Evolutionary conservation across 1,139 yeast genomes (phyloP).

Genomic region (Suhomyces terraborum): DNA sequence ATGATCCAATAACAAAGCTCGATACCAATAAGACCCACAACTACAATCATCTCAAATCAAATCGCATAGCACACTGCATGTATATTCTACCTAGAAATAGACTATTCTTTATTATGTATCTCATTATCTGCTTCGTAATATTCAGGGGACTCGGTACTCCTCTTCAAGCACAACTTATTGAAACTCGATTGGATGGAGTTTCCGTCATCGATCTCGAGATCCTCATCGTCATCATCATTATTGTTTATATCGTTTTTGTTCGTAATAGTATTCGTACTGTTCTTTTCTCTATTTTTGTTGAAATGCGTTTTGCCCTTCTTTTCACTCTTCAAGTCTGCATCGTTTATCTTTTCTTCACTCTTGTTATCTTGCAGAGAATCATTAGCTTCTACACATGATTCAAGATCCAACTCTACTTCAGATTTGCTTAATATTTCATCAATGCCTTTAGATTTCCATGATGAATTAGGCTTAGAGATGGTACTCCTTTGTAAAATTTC

Average conservation of each 20-base stretch:
- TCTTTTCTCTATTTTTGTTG: background rate
- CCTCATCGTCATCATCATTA: background rate
- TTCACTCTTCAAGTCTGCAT: too few relatives aligned
- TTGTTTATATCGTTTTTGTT: background rate
- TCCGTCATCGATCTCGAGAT: background rate
- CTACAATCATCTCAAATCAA: background rate
- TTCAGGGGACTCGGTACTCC: constrained; percentile 1
- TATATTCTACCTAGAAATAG: background rate
- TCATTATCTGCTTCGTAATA: constrained; percentile 3
- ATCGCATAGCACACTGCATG: background rate
- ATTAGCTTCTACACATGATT: background rate
- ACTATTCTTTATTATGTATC: background rate
- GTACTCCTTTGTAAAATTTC: background rate
- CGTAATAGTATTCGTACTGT: too few relatives aligned
- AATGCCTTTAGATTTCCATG: background rate
- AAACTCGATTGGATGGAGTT: constrained; percentile 8
- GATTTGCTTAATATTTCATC: background rate
- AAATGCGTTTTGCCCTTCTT: background rate
- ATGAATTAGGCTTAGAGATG: background rate
- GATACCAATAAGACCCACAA: too few relatives aligned
- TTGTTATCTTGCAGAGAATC: background rate
- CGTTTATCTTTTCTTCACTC: background rate
- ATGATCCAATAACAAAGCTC: too few relatives aligned
- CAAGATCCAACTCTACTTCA: constrained; percentile 1
- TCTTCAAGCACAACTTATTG: constrained; percentile 4